Conservation (phyloP, 2,329 filamentous ascomycete species). For the Lasiodiplodia sp. region DNA sequence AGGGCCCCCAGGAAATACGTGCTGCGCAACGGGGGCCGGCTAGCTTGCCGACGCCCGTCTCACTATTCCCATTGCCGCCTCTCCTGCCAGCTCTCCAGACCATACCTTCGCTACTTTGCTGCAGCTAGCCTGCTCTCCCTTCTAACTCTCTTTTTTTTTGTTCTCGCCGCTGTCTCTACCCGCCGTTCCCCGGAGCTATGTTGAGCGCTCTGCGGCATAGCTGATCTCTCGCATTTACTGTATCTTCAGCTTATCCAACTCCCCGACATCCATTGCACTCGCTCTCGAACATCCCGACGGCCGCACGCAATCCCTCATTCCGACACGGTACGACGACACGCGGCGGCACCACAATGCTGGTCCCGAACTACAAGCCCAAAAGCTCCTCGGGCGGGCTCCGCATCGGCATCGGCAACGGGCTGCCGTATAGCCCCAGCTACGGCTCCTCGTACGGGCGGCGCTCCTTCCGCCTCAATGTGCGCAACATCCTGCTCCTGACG, state of each 20-base stretch:
- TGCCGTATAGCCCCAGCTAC: constrained; percentile 13
- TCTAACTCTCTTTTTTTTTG: neutral
- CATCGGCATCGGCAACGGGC: constrained; percentile 19
- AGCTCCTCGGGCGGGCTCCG: neutral
- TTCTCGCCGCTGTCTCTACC: neutral
- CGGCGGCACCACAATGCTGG: neutral
- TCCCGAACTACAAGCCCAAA: constrained; percentile 9
- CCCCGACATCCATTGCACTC: neutral
- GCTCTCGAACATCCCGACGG: neutral
- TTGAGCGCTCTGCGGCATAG: constrained; percentile 13
- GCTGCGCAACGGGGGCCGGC: constrained; percentile 1
- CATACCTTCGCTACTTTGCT: neutral
- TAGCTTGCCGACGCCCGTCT: constrained; percentile 14
- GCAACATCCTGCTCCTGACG: constrained; percentile 17
- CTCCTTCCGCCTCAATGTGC: constrained; percentile 21
- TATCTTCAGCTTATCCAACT: neutral
- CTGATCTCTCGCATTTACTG: neutral
- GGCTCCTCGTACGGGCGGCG: constrained; percentile 5
- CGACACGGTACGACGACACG: neutral
- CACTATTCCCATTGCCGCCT: neutral
- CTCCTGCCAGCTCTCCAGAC: neutral
- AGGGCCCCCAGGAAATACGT: neutral
- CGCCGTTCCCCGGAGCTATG: neutral
- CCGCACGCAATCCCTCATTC: neutral
- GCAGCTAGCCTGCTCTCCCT: neutral